A percentile compares a stretch with the other conserved stretches of the same genome.
Conservation (phyloP, 176 grass and related monocot species). For the Rhynchospora tenuis region DNA sequence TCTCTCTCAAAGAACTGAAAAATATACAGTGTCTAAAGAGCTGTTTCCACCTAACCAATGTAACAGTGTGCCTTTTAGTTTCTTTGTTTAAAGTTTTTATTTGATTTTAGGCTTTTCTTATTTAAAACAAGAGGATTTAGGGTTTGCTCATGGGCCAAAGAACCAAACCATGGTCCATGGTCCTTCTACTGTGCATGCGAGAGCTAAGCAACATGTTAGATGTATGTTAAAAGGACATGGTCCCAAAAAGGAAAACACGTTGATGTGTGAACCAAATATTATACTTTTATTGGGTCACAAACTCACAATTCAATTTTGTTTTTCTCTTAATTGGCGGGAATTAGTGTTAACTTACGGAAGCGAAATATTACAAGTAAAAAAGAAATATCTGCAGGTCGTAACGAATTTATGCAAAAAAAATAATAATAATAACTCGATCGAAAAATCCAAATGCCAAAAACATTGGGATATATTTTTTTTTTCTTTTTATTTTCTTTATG, state of each 20-base stretch:
- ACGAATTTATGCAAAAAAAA: too few relatives aligned
- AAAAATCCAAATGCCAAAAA: too few relatives aligned
- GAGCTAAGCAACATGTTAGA: not conserved
- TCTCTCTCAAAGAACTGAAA: too few relatives aligned
- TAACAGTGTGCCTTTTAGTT: not conserved
- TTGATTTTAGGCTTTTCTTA: not conserved
- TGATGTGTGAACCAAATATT: not conserved
- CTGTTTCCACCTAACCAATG: not conserved
- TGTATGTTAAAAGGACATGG: not conserved
- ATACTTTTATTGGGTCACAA: not conserved
- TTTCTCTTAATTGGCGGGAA: too few relatives aligned
- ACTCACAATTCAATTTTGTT: too few relatives aligned
- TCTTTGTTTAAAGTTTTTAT: not conserved
- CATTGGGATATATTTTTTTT: too few relatives aligned
- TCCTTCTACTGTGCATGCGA: conserved; percentile 2
- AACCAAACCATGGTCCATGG: conserved; percentile 8
- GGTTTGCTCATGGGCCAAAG: not conserved
- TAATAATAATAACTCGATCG: too few relatives aligned
- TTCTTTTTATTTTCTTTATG: too few relatives aligned
- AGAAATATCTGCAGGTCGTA: too few relatives aligned
- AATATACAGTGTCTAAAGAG: too few relatives aligned
- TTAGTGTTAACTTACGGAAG: too few relatives aligned
- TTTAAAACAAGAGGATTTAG: not conserved
- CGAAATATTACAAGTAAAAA: too few relatives aligned
- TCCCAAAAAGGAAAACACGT: not conserved